Conservation (phyloP, 1,284 basidiomycete genomes). For the Thecaphora thlaspeos region DNA sequence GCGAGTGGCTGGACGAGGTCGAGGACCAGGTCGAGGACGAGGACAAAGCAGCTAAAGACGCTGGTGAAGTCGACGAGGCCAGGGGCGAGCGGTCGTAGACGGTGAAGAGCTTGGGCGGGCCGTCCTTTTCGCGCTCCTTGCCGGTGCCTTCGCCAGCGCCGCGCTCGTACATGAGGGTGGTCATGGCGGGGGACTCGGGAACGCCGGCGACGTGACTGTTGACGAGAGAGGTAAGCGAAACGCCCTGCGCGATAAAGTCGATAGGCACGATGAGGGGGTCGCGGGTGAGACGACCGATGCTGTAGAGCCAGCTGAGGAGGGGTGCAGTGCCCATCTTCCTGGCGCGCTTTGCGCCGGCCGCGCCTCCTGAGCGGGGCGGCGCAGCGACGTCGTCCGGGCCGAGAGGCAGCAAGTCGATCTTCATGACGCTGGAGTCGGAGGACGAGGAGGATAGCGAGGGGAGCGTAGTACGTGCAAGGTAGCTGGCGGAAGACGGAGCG, state of each 20-base stretch:
- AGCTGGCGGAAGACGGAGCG: constrained; percentile 3
- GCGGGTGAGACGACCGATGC: constrained; percentile 46
- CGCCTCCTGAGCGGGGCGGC: constrained; percentile 9
- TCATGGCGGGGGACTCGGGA: constrained; percentile 34
- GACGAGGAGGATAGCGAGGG: constrained; percentile 6
- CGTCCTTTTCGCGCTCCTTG: constrained; percentile 54
- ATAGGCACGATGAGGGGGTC: constrained; percentile 55
- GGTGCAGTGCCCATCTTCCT: constrained; percentile 51
- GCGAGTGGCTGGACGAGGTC: constrained; percentile 7
- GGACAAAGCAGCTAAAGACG: not conserved
- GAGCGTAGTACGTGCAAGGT: constrained; percentile 2
- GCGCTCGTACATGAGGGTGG: constrained; percentile 49
- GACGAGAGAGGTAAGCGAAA: constrained; percentile 46
- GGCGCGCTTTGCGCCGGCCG: constrained; percentile 14
- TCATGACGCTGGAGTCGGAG: constrained; percentile 32
- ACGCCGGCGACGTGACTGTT: constrained; percentile 32
- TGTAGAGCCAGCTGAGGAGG: constrained; percentile 54
- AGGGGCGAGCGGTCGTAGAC: constrained; percentile 29
- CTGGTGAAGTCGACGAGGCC: not conserved
- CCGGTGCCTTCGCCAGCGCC: constrained; percentile 51
- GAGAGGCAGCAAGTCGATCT: constrained; percentile 47
- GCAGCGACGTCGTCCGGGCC: constrained; percentile 37
- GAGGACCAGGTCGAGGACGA: constrained; percentile 16
- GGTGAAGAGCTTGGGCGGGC: constrained; percentile 45
- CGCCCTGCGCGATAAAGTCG: constrained; percentile 46